These are phyloP conservation scores for Brasilioporus rufonigricans DNA, from an alignment of 768 basidiomycete genomes.

Conservation along the genomic window DNA sequence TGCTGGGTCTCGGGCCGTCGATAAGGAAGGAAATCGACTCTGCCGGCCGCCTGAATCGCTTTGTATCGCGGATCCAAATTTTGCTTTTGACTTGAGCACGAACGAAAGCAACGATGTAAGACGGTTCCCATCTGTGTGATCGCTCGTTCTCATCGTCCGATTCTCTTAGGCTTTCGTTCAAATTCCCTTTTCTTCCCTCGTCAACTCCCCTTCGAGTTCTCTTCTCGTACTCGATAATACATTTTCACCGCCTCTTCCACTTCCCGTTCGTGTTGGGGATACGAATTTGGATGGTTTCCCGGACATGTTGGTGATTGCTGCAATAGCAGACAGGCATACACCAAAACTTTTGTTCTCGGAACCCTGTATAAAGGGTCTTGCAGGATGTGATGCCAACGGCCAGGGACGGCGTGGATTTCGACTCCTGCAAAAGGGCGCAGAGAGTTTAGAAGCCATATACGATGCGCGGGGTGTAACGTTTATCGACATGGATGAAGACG, in stretches of 20 bases:
- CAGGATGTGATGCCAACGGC: conserved; percentile 55
- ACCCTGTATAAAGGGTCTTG: conserved; percentile 52
- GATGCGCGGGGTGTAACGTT: conserved; percentile 82
- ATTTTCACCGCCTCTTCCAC: conserved; percentile 62
- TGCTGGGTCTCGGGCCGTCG: conserved; percentile 45
- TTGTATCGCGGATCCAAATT: conserved; percentile 77
- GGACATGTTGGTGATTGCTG: conserved; percentile 67
- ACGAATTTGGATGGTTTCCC: conserved; percentile 94
- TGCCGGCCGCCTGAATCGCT: conserved; percentile 81
- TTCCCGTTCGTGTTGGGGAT: conserved; percentile 83
- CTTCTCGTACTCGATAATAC: conserved; percentile 73
- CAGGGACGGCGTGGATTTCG: conserved; percentile 63
- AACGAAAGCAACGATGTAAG: conserved; percentile 51
- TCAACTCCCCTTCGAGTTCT: conserved; percentile 45
- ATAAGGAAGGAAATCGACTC: conserved; percentile 47
- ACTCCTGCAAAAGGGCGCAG: conserved; percentile 53
- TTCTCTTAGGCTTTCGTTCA: conserved; percentile 57
- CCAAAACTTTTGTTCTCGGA: conserved; percentile 65
- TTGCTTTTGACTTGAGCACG: conserved; percentile 68
- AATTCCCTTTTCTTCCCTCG: conserved; percentile 61
- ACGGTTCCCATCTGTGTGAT: not conserved
- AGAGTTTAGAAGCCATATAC: conserved; percentile 58
- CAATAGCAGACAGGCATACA: conserved; percentile 41
- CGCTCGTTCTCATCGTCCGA: not conserved
- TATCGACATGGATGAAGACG: conserved; percentile 95